Base-by-base conservation (phyloP, 768 basidiomycete genomes). In the Tubosaeta sp. region DNA sequence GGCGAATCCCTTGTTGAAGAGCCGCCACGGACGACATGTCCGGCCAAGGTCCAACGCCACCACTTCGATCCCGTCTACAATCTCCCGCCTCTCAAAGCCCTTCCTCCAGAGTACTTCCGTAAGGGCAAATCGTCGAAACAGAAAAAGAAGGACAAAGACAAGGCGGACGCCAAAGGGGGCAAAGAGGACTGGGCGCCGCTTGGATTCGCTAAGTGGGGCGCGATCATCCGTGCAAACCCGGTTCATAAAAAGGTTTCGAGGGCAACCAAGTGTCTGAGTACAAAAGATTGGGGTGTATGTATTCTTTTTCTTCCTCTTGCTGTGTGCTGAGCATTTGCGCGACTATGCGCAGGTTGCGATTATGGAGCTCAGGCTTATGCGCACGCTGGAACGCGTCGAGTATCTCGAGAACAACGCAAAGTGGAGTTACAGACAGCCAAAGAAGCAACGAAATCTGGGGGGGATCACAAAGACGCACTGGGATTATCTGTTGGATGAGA, bases 401-500 rank as follows among this genome's bases (percentile, higher is more conserved):
- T 67, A 73, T 25, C 77, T 97, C 51, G 94, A 96, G 67, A 77
- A 81, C 24, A 79, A 78, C 11, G 85, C 84, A 4, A 75, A 82
- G 31, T 99, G 96, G 95, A 87, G 88, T 57, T 90, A 95, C 60
- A 74, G 95, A 46, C 96, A 99, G 62, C 93, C 94, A 10, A 97
- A 95, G 70, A 95, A 94, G 69, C 90, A 94, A 62, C 78, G 89
- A 52, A 87, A 83, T 25, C 77, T 93, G 16, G 83, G 86, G 19
- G 83, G 84, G 1, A 58, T 85, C 44, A 73, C 75, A 3, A 96
- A 94, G 70, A 82, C 86, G 1, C 93, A 97, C 62, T 94, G 92
- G 92, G 96, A 98, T 65, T 89, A 94, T 68, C 75, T 99, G 30
- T 70, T 99, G 68, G 95, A 98, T 54, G 96, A 99, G 70, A 93